Base-by-base conservation (phyloP, 2,329 filamentous ascomycete genomes). In the Chrysoporthe deuterocubensis region DNA sequence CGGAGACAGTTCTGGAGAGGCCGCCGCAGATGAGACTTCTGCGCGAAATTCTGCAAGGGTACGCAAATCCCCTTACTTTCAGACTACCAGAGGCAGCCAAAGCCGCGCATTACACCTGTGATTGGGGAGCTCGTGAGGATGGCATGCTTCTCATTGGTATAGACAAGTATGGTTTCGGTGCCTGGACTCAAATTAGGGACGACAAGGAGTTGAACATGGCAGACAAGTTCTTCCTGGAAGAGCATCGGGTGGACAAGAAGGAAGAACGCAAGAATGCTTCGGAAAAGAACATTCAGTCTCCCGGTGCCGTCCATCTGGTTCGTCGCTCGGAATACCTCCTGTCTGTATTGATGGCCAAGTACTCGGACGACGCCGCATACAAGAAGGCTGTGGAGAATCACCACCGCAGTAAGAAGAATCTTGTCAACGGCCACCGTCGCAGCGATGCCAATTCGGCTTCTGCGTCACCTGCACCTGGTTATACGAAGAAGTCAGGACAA, bases 241-340 rank as follows among this genome's bases (percentile, higher is more conserved):
- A 99, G 78, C 94, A 98, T 78, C 92, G 95, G n/a, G 95, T 98
- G 21, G 96, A 97, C 78, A 96, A 96, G 81, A 98, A 98, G 78
- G 94, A 96, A 74, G 94, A 97, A 78, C 91, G 96, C 46, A 92
- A 85, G 75, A 93, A 93, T 74, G 88, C 83, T 18, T 90, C 93
- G 21, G 91, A 90, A 67, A 94, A 93, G 74, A 90, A 90, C 70
- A 92, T 92, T 46, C 96, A 97, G 75, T 97, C 95, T 2, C 96
- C 96, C 4, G 96, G 96, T n/a, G 95, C 96, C 32, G 96, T 99
- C 40, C 96, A 99, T 77, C 89, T 99, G 57, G 95, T 98, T 65
- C 93, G 96, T 60, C 92, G 96, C 68, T 92, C 95, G 11, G 96
- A 98, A 75, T 99, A 99, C 76, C 86, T 99, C 16, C 85, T 99